phyloP scores from a whole-genome alignment of 1,284 basidiomycete genomes.

The Athelia psychrophila region DNA sequence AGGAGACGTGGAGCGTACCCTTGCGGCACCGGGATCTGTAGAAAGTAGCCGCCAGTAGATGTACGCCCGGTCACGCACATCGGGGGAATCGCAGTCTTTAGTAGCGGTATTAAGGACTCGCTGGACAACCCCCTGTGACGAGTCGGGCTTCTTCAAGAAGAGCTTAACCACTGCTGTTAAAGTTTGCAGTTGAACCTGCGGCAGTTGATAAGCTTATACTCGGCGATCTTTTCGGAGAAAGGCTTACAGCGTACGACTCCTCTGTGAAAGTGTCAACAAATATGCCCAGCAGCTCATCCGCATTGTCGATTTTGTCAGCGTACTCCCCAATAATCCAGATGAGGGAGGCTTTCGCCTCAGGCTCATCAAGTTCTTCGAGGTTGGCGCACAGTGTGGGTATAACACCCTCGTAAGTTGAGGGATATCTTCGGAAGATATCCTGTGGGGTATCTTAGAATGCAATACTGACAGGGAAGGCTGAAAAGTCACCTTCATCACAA shows the following conservation, averaged over 20 bases:
- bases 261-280: conserved; percentile 94
- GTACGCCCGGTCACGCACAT: conserved; percentile 94
- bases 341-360: conserved; percentile 95
- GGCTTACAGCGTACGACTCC: conserved; percentile 85
- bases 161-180: conserved; percentile 96
- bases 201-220: background rate
- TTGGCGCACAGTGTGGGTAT: conserved; percentile 95
- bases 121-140: conserved; percentile 88
- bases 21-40: conserved; percentile 91
- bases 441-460: conserved; percentile 23
- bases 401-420: conserved; percentile 95
- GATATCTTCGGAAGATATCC: conserved; percentile 99
- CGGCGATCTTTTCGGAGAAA: background rate
- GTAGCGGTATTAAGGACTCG: conserved; percentile 91
- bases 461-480: background rate
- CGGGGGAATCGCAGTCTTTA: conserved; percentile 95
- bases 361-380: conserved; percentile 95
- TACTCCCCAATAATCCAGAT: conserved; percentile 99
- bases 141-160: conserved; percentile 92
- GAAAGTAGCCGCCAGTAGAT: conserved; percentile 96
- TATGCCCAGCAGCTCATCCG: conserved; percentile 86
- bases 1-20: conserved; percentile 46
- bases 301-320: conserved; percentile 95
- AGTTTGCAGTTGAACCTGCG: conserved; percentile 89
- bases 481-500: conserved; percentile 87